A percentile compares a stretch with the other conserved stretches of the same genome.
phyloP scores from a whole-genome alignment of 441 rosid genomes.

The Manihot esculenta region DNA sequence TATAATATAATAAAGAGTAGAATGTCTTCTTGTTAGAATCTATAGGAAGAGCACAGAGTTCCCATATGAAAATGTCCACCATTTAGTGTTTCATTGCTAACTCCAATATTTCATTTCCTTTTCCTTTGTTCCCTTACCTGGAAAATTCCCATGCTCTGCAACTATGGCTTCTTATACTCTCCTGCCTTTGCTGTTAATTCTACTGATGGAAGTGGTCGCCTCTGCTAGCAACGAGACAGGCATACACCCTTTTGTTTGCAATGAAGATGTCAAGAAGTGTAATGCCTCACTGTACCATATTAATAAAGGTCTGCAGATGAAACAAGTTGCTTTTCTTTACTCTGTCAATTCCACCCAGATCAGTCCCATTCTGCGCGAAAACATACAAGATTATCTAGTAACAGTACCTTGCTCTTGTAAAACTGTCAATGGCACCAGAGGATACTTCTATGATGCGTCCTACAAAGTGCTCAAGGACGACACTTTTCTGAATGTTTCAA shows the following conservation, averaged over 20 bases:
- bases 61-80: conserved; percentile 20
- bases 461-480: conserved; percentile 32
- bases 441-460: conserved; percentile 42
- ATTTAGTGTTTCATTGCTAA: neutral
- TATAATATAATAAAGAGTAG: neutral
- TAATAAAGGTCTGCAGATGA: conserved; percentile 20
- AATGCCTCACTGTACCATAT: conserved; percentile 47
- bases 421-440: conserved; percentile 29
- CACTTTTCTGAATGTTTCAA: conserved; percentile 35
- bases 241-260: conserved; percentile 39
- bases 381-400: conserved; percentile 40
- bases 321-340: conserved; percentile 40
- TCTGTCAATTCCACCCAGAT: conserved; percentile 34
- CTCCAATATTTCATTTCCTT: conserved; percentile 14
- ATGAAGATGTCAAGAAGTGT: conserved; percentile 25
- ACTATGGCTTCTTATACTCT: conserved; percentile 29
- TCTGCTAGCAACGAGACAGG: conserved; percentile 4
- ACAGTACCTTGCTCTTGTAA: conserved; percentile 51
- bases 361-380: conserved; percentile 21
- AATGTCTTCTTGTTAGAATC: neutral
- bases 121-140: conserved; percentile 3
- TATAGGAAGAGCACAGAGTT: conserved; percentile 3
- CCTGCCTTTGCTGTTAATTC: conserved; percentile 16
- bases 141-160: conserved; percentile 11
- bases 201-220: conserved; percentile 17